Percentiles rank a stretch among this genome's conserved stretches.
Conservation (phyloP, 2,329 filamentous ascomycete species). For the Calcarisporium arbuscula region DNA sequence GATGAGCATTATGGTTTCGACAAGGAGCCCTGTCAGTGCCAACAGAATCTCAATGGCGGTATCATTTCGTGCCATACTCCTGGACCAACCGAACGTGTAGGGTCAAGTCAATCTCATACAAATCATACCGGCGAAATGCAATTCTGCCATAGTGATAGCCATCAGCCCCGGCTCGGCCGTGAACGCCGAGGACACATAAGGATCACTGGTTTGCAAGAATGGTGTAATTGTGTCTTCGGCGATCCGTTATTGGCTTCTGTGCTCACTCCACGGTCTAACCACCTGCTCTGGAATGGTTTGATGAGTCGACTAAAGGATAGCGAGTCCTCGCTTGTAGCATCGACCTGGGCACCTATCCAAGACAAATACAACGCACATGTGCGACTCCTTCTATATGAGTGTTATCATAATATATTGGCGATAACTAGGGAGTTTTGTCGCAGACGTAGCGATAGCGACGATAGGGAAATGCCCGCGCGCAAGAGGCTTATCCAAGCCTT, state of each 20-base stretch:
- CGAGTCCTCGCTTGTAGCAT: no score
- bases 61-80: no score
- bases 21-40: no score
- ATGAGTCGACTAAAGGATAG: conserved; percentile 15
- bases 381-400: conserved; percentile 50
- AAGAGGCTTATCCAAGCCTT: conserved; percentile 43
- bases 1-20: no score
- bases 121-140: no score
- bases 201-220: conserved; percentile 49
- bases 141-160: no score
- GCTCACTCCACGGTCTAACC: conserved; percentile 32
- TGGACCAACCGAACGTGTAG: no score
- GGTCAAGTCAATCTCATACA: no score
- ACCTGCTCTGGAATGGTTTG: conserved; percentile 47
- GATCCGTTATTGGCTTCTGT: conserved; percentile 49
- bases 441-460: conserved; percentile 39
- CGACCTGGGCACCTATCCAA: conserved; percentile 31
- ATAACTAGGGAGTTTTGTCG: conserved; percentile 52
- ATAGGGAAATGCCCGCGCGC: conserved; percentile 46
- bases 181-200: conserved; percentile 18
- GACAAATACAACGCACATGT: conserved; percentile 35
- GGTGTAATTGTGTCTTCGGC: conserved; percentile 53
- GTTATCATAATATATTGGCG: conserved; percentile 46
- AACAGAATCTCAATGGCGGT: no score
- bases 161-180: no score